A percentile compares a stretch with the other conserved stretches of the same genome.
These are phyloP conservation scores for Solanum chiquidenum DNA, from an alignment of 257 asterid species.

Conservation along the genomic window DNA sequence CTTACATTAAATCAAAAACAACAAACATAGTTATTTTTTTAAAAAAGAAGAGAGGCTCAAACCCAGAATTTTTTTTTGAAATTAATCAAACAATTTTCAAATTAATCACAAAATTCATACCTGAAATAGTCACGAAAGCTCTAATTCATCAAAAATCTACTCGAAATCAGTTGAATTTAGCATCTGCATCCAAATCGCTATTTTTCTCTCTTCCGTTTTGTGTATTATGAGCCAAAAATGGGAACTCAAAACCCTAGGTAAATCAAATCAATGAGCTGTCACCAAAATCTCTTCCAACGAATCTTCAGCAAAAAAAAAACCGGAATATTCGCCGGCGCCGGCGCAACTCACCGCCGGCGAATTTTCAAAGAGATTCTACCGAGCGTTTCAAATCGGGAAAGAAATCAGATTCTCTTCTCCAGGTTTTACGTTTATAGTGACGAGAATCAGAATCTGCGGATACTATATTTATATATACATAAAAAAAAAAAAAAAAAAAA, in stretches of 20 bases:
- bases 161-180: neutral
- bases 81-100: neutral
- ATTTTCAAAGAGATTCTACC: neutral
- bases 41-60: neutral
- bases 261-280: neutral
- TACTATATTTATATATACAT: neutral
- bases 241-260: neutral
- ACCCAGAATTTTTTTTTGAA: neutral
- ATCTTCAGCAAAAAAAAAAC: neutral
- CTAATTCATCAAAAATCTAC: neutral
- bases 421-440: slow-evolving; percentile 14
- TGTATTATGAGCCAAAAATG: neutral
- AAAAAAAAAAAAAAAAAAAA: neutral
- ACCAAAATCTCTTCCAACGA: neutral
- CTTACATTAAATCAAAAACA: neutral
- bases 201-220: neutral
- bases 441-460: neutral
- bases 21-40: neutral
- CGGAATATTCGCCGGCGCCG: neutral
- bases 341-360: slow-evolving; percentile 1
- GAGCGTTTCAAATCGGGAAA: neutral
- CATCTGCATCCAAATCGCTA: neutral
- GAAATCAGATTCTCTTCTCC: slow-evolving; percentile 14
- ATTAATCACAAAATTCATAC: neutral
- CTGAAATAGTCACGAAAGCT: neutral